A percentile compares a stretch with the other conserved stretches of the same genome.
These are phyloP conservation scores for Simplicillium sp. DNA, from an alignment of 2,329 filamentous ascomycete species.

Conservation along the genomic window DNA sequence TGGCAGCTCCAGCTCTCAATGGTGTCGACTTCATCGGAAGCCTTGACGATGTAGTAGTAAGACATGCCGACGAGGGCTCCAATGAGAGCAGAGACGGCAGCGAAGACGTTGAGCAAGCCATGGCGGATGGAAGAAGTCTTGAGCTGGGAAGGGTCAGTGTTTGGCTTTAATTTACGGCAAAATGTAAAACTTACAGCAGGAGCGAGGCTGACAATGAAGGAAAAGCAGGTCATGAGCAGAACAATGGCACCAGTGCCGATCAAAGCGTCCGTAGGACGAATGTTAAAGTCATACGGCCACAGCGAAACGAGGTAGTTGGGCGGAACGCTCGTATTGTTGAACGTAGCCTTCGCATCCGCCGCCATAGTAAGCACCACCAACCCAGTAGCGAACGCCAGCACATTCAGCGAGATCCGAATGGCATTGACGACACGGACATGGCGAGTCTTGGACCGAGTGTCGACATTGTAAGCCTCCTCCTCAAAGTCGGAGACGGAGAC, in stretches of 20 bases:
- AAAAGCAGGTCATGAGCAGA: conserved; percentile 34
- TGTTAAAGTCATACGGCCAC: conserved; percentile 49
- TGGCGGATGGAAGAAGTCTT: conserved; percentile 5
- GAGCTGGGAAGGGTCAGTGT: conserved; percentile 8
- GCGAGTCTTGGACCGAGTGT: conserved; percentile 26
- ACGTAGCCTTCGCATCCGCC: conserved; percentile 43
- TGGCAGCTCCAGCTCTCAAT: conserved; percentile 55
- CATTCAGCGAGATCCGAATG: conserved; percentile 35
- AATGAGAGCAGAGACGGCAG: conserved; percentile 20
- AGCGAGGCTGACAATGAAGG: conserved; percentile 38
- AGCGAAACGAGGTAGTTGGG: conserved; percentile 39
- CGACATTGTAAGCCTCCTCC: conserved; percentile 27
- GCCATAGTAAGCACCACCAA: conserved; percentile 45
- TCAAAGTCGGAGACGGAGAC: conserved; percentile 39
- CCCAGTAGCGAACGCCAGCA: conserved; percentile 39
- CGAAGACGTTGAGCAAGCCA: conserved; percentile 13
- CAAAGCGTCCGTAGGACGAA: conserved; percentile 45
- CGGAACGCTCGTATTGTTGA: conserved; percentile 41
- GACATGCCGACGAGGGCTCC: conserved; percentile 40
- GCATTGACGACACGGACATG: conserved; percentile 31
- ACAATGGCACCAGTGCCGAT: conserved; percentile 42
- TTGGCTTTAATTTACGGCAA: too few relatives aligned
- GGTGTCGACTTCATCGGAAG: conserved; percentile 41
- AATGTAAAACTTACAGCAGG: conserved; percentile 32
- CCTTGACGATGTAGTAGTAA: conserved; percentile 48